A percentile compares a stretch with the other conserved stretches of the same genome.
Conservation (phyloP, 257 asterid genomes). For the Capsicum baccatum region DNA sequence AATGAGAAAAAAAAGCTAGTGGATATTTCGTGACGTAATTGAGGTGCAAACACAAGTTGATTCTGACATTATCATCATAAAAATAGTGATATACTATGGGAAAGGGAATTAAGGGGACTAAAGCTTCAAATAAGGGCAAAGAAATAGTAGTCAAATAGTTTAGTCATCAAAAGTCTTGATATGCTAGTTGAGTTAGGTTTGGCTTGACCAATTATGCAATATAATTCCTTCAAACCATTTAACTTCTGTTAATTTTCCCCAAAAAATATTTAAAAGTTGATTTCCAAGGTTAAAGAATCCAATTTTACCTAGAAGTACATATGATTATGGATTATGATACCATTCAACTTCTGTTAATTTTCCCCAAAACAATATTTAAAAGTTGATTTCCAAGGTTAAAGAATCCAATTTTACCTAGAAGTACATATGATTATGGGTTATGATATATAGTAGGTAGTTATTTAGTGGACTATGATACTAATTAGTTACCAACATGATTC, state of each 20-base stretch:
- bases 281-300: background rate
- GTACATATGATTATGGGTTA: background rate
- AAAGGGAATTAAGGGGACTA: background rate
- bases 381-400: background rate
- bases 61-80: background rate
- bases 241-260: background rate
- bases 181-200: conserved; percentile 25
- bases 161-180: too few relatives aligned
- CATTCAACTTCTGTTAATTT: too few relatives aligned
- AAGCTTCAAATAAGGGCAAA: background rate
- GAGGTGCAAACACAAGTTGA: background rate
- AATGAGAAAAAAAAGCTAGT: background rate
- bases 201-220: too few relatives aligned
- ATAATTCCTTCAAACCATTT: too few relatives aligned
- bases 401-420: background rate
- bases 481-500: background rate
- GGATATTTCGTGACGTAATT: background rate
- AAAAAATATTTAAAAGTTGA: background rate
- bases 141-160: background rate
- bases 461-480: background rate
- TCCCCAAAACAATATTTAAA: too few relatives aligned
- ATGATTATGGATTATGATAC: background rate
- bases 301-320: background rate
- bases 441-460: background rate
- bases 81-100: background rate